Evolutionary conservation across 257 asterid species (phyloP), one percentile per base, ranked within the genome.

Genomic region (Scutellaria barbata): DNA sequence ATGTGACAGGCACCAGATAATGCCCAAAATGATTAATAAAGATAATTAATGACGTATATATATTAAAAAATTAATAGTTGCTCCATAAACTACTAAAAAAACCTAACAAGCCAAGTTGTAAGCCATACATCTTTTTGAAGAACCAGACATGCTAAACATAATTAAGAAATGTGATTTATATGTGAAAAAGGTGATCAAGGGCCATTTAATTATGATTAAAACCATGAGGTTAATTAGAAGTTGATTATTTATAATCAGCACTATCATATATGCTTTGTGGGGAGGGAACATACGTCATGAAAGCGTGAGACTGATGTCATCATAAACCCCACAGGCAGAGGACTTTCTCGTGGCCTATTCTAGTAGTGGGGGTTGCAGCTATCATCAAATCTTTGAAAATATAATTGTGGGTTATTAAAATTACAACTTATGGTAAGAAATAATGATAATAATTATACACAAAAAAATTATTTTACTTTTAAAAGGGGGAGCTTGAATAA

Each of bases 291-390:
- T 52, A 81, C 92, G 97, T 89, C 95, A 86, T 72, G 83, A 68
- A 68, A 76, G 82, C 96, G 90, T 92, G 86, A 66, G 82, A 75
- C 39, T 87, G 87, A 87, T 86, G 91, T 89, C 93, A 92, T 89
- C 63, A 82, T 81, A 67, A 77, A 72, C 85, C 79, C 84, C 87
- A 80, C 78, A 80, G 70, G 43, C 68, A 58, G 42, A 66, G 48
- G 73, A 47, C 67, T 57, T 35, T 76, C 79, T 76, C 80, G 83
- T 81, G 84, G 76, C 53, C 68, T 59, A 79, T 33, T 59, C 25
- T 1, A 48, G 59, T 84, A 73, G 82, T 74, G 88, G 87, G 85
- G 81, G 80, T 69, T 80, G 90, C 55, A 71, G 72, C 83, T 80
- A 86, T 89, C 86, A 87, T 83, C 86, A 82, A 85, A 71, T 76